Percentiles rank a stretch among this genome's conserved stretches.
These are phyloP conservation scores for Xylariomycetidae sp. DNA, from an alignment of 2,329 filamentous ascomycete species.

Conservation along the genomic window DNA sequence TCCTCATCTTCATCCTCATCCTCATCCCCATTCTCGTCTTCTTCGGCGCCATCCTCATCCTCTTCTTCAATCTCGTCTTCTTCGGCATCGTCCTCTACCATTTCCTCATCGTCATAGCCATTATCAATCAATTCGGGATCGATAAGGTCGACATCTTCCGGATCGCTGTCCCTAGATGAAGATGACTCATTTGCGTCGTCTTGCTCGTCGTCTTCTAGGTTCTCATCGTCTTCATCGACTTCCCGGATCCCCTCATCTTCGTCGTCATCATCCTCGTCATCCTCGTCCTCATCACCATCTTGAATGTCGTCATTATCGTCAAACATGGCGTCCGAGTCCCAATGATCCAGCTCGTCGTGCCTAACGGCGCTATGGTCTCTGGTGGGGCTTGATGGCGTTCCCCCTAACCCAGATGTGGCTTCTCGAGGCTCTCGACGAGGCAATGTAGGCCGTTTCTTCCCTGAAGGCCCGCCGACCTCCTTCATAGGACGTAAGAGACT, in stretches of 20 bases:
- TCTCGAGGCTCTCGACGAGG: no score
- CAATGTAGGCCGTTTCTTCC: no score
- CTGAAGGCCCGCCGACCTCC: no score
- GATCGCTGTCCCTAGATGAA: no score
- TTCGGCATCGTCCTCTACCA: slow-evolving; percentile 12
- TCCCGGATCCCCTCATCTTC: slow-evolving; percentile 15
- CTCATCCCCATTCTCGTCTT: slow-evolving; percentile 23
- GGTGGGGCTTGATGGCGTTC: slow-evolving; percentile 1
- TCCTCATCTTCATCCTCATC: slow-evolving; percentile 17
- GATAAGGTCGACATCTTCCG: no score
- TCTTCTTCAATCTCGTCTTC: no score
- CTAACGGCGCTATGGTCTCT: neutral
- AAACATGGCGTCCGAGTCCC: slow-evolving; percentile 17
- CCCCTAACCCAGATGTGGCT: no score
- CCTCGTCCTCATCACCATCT: slow-evolving; percentile 21
- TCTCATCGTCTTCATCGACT: slow-evolving; percentile 3
- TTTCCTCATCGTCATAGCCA: slow-evolving; percentile 7
- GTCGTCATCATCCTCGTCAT: slow-evolving; percentile 10
- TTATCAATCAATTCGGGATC: no score
- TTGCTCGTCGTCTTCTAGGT: no score
- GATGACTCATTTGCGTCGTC: no score
- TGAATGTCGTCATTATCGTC: slow-evolving; percentile 18
- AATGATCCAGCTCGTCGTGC: slow-evolving; percentile 12
- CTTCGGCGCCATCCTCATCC: no score
- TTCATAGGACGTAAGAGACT: slow-evolving; percentile 23